phyloP scores from a whole-genome alignment of 345 rosid species.

The Lagerstroemia speciosa region DNA sequence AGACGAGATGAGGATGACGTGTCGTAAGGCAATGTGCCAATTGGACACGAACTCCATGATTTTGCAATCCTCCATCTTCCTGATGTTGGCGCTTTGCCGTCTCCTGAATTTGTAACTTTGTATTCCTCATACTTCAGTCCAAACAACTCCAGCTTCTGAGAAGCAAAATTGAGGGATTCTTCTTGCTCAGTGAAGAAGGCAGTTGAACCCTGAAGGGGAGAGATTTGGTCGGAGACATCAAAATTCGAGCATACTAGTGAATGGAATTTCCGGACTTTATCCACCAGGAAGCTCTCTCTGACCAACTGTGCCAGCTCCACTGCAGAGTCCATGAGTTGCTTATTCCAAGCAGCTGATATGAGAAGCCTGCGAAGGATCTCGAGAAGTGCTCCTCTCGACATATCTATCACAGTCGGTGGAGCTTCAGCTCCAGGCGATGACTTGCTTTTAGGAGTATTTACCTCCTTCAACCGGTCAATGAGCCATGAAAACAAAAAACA shows the following conservation, averaged over 20 bases:
- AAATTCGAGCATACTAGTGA: constrained; percentile 16
- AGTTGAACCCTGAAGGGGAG: constrained; percentile 13
- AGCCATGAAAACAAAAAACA: constrained; percentile 65
- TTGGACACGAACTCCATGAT: constrained; percentile 80
- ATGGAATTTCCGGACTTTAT: constrained; percentile 43
- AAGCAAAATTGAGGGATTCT: constrained; percentile 36
- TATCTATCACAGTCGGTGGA: constrained; percentile 18
- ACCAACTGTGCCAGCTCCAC: constrained; percentile 38
- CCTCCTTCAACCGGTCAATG: constrained; percentile 38
- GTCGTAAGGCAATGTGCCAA: constrained; percentile 63
- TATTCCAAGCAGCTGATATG: constrained; percentile 27
- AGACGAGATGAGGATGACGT: constrained; percentile 55
- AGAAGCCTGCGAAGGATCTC: constrained; percentile 12
- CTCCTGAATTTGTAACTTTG: constrained; percentile 17
- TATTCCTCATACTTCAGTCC: constrained; percentile 25
- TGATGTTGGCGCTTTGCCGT: constrained; percentile 16
- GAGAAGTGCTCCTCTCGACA: constrained; percentile 40
- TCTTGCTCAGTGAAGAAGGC: constrained; percentile 33
- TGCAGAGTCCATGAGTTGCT: constrained; percentile 40
- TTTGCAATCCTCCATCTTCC: constrained; percentile 49
- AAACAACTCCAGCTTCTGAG: constrained; percentile 45
- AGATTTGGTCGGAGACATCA: constrained; percentile 21
- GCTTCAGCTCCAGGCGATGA: constrained; percentile 22
- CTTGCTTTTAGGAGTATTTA: constrained; percentile 24
- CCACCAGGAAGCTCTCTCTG: constrained; percentile 25